phyloP scores from a whole-genome alignment of 2,329 filamentous ascomycete species.

The Chrysoporthe austroafricana region DNA sequence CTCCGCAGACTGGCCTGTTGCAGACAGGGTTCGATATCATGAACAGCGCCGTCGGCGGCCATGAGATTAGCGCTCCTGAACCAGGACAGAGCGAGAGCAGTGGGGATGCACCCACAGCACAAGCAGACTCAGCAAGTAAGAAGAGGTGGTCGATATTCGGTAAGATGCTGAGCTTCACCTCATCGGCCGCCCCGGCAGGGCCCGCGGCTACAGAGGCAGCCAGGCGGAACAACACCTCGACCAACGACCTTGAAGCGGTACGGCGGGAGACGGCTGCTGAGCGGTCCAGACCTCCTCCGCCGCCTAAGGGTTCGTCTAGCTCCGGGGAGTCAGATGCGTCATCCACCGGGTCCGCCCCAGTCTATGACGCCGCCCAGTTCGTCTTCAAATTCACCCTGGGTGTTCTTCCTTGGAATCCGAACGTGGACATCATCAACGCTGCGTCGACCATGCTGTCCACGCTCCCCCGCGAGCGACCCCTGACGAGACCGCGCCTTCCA shows the following conservation, averaged over 20 bases:
- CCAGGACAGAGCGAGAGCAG: slow-evolving; percentile 24
- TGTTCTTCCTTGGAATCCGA: slow-evolving; percentile 37
- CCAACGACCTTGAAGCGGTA: slow-evolving; percentile 54
- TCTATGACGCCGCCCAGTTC: slow-evolving; percentile 60
- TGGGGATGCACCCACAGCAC: slow-evolving; percentile 31
- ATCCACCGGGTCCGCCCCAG: slow-evolving; percentile 58
- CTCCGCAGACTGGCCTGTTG: slow-evolving; percentile 51
- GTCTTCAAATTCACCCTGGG: slow-evolving; percentile 77
- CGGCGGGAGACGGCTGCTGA: slow-evolving; percentile 55
- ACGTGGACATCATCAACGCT: slow-evolving; percentile 26
- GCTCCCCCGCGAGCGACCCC: slow-evolving; percentile 62
- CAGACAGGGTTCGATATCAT: slow-evolving; percentile 28
- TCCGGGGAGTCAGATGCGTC: slow-evolving; percentile 49
- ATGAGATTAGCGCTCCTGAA: slow-evolving; percentile 35
- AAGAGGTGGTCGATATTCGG: slow-evolving; percentile 70
- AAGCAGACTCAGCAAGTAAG: slow-evolving; percentile 38
- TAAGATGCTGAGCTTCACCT: slow-evolving; percentile 60
- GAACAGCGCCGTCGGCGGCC: slow-evolving; percentile 47
- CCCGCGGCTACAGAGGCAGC: slow-evolving; percentile 18
- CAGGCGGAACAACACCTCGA: slow-evolving; percentile 36
- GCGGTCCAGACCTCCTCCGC: slow-evolving; percentile 41
- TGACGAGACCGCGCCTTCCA: slow-evolving; percentile 71
- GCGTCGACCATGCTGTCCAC: slow-evolving; percentile 56
- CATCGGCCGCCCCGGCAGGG: slow-evolving; percentile 26
- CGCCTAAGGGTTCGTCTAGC: slow-evolving; percentile 39